phyloP scores from a whole-genome alignment of 2,329 filamentous ascomycete genomes.

The Fusarium nanum region DNA sequence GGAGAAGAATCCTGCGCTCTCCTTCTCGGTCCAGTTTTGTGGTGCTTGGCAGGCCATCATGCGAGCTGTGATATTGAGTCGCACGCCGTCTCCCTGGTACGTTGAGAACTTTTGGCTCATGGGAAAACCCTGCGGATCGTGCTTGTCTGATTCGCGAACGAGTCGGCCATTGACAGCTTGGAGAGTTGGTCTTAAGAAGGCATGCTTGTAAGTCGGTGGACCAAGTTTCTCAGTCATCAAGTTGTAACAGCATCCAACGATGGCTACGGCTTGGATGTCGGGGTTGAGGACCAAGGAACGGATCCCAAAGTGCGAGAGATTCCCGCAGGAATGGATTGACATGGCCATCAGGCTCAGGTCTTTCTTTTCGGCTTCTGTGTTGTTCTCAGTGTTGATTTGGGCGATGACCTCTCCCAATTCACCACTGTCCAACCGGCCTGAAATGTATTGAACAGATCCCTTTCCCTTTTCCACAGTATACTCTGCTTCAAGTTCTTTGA shows the following conservation, averaged over 20 bases:
- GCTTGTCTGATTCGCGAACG: conserved; percentile 73
- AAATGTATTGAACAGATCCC: conserved; percentile 81
- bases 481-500: conserved; percentile 60
- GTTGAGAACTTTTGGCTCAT: conserved; percentile 80
- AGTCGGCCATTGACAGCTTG: conserved; percentile 77
- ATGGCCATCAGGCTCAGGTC: conserved; percentile 80
- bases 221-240: conserved; percentile 90
- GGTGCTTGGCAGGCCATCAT: conserved; percentile 99
- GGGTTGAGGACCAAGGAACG: conserved; percentile 87
- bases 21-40: conserved; percentile 84
- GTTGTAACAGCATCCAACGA: conserved; percentile 99
- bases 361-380: conserved; percentile 42
- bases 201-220: conserved; percentile 86
- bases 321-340: conserved; percentile 96
- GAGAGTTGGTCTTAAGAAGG: conserved; percentile 76
- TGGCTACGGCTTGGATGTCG: conserved; percentile 87
- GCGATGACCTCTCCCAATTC: conserved; percentile 75
- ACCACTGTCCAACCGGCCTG: conserved; percentile 78
- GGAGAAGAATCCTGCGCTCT: conserved; percentile 89
- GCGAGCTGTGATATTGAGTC: conserved; percentile 93
- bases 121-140: conserved; percentile 91
- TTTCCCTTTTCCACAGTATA: conserved; percentile 70
- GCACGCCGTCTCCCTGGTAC: conserved; percentile 72
- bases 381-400: conserved; percentile 60
- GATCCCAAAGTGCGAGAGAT: conserved; percentile 94